These are phyloP conservation scores for Colletotrichum musicola DNA, from an alignment of 2,329 filamentous ascomycete genomes.

Conservation along the genomic window DNA sequence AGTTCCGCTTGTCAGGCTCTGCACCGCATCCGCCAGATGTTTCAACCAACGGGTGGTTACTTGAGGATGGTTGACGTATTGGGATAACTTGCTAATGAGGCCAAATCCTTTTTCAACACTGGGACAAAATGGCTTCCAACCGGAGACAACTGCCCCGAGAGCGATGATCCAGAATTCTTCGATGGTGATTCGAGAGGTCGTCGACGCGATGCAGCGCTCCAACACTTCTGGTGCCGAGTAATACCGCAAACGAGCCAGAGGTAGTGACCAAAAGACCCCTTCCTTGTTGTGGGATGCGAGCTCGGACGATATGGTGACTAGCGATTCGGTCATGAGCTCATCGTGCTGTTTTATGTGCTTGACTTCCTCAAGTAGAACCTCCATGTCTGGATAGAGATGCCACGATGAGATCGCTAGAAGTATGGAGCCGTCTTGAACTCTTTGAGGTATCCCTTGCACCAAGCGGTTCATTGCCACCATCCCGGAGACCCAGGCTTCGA, in stretches of 20 bases:
- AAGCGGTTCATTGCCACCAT: not conserved
- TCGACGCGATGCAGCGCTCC: not conserved
- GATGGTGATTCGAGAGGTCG: not conserved
- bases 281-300: not conserved
- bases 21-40: no score
- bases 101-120: no score
- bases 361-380: not conserved
- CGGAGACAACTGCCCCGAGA: not conserved
- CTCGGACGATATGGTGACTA: not conserved
- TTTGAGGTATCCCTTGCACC: not conserved
- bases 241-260: not conserved
- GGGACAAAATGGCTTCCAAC: no score
- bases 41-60: no score
- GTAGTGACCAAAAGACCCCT: not conserved
- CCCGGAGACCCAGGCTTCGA: not conserved
- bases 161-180: not conserved
- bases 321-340: not conserved
- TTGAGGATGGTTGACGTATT: no score
- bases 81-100: no score
- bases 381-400: slow-evolving; percentile 20
- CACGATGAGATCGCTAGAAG: slow-evolving; percentile 14
- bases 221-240: not conserved
- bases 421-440: not conserved
- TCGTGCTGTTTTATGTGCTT: not conserved
- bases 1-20: no score